Conservation (phyloP, 2,329 filamentous ascomycete genomes). For the Pyricularia pennisetigena region DNA sequence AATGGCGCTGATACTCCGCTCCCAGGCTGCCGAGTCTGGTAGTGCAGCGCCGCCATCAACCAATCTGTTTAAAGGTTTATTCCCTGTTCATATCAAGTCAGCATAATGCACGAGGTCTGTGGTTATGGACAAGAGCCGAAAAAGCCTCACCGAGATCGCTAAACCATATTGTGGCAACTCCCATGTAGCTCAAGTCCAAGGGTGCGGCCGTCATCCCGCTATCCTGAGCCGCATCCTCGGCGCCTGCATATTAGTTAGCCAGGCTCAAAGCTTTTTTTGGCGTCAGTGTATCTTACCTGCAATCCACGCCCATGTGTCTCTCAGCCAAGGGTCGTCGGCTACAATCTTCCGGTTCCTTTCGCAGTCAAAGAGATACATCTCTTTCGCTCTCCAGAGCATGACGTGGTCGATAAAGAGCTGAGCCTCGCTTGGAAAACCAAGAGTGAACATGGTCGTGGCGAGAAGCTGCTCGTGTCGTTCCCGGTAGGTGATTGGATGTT, state of each 20-base stretch:
- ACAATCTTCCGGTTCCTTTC: conserved; percentile 56
- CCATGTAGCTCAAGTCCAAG: conserved; percentile 67
- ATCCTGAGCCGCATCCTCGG: conserved; percentile 52
- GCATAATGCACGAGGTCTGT: conserved; percentile 5
- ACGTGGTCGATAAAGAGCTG: conserved; percentile 44
- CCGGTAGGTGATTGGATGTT: conserved; percentile 20
- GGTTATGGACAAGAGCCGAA: neutral
- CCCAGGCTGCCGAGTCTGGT: conserved; percentile 45
- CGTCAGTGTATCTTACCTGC: conserved; percentile 34
- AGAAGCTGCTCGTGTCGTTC: conserved; percentile 49
- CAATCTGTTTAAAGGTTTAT: conserved; percentile 36
- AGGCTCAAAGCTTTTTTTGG: neutral
- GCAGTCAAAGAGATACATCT: conserved; percentile 55
- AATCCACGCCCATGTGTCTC: conserved; percentile 70
- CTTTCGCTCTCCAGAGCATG: conserved; percentile 50
- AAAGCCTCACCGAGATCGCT: conserved; percentile 50
- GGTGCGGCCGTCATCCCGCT: conserved; percentile 61
- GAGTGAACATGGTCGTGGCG: conserved; percentile 30
- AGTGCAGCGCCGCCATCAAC: conserved; percentile 27
- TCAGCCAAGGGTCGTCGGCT: conserved; percentile 63
- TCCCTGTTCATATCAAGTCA: conserved; percentile 26
- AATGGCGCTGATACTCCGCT: conserved; percentile 52
- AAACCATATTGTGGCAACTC: conserved; percentile 63
- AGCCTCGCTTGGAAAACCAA: conserved; percentile 38
- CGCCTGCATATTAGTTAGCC: conserved; percentile 28